Base-by-base conservation (phyloP, 2,329 filamentous ascomycete genomes). In the Septoria linicola region DNA sequence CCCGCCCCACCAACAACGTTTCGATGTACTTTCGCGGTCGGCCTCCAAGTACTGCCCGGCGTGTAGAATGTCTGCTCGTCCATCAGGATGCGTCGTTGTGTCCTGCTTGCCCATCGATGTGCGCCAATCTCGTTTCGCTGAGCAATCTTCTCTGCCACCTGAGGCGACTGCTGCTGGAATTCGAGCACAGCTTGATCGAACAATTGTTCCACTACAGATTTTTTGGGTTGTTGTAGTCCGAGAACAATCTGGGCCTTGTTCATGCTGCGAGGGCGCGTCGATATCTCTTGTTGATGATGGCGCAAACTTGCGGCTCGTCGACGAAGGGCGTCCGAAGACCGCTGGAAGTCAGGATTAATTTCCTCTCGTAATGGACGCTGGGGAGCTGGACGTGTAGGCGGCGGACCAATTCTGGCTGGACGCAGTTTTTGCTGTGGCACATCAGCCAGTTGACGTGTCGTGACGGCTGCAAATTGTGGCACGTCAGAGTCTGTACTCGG, bases 151-250 rank as follows among this genome's bases (percentile, higher is more conserved):
- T 48, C 36, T 10, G 44, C 36, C 5, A 30, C 31, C 23, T 48
- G 34, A 1, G 44, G 35, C 17, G 44, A 16, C n/a, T 48, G 44
- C 10, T 41, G 37, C 11, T 27, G 44, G 20, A 40, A 44, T 20
- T 47, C 41, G 19, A 19, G 39, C 23, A 43, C 23, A 21, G 23
- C 36, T 27, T 53, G 40, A n/a, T 47, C 50, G 34, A 49, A 53
- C 2, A 53, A 40, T 16, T 39, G 44, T 20, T 48, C 50, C 17
- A 49, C 43, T 13, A 41, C 32, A 7, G 50, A 44, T 19, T 53
- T 53, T 35, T 39, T 40, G 2, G 36, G 43, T 14, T 41, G 36
- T 25, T 40, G 23, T 21, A 48, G 13, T 1, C 44, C 44, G 6
- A 48, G 13, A 2, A 48, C 34, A 8, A 23, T 19, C 39, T 48